Percentiles rank a stretch among this genome's conserved stretches.
Conservation (phyloP, 495 filamentous ascomycete species). For the Hypoxylon intermedium region DNA sequence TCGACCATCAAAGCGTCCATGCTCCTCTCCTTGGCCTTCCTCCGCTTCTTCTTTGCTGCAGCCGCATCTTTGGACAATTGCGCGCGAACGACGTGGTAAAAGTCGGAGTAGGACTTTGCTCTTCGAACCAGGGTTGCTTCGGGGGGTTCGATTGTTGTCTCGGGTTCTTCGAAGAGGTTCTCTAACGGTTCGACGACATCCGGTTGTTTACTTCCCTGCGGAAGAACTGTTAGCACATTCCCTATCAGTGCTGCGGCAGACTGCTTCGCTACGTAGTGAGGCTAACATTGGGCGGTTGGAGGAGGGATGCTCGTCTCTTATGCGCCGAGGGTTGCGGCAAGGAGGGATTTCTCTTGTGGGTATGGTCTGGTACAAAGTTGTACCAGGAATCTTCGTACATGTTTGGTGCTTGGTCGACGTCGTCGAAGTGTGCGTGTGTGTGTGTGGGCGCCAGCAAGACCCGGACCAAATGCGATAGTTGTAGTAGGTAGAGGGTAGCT, state of each 20-base stretch:
- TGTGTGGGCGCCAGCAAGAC: background rate
- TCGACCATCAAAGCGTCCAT: constrained; percentile 52
- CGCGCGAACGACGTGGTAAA: constrained; percentile 68
- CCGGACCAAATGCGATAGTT: too few species aligned
- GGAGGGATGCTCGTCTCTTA: constrained; percentile 66
- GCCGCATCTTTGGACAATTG: constrained; percentile 57
- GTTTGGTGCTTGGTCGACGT: constrained; percentile 62
- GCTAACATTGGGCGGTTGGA: constrained; percentile 74
- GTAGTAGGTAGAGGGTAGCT: too few species aligned
- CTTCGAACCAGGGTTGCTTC: constrained; percentile 66
- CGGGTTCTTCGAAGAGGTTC: constrained; percentile 59
- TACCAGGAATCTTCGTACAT: constrained; percentile 84
- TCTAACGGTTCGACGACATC: constrained; percentile 50
- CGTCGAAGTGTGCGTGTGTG: constrained; percentile 7
- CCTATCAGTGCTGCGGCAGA: constrained; percentile 5
- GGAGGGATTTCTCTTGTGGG: constrained; percentile 53
- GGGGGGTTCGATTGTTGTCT: constrained; percentile 62
- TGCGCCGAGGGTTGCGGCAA: constrained; percentile 54
- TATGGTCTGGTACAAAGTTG: constrained; percentile 64
- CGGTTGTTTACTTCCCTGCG: constrained; percentile 50
- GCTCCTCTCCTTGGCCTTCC: constrained; percentile 44
- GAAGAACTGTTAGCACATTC: constrained; percentile 25
- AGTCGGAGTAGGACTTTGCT: constrained; percentile 79
- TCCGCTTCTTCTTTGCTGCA: constrained; percentile 49
- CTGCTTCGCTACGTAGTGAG: background rate